A percentile compares a stretch with the other conserved stretches of the same genome.
Evolutionary conservation across 768 basidiomycete genomes (phyloP).

Genomic region (Nevesoporus exiguus): DNA sequence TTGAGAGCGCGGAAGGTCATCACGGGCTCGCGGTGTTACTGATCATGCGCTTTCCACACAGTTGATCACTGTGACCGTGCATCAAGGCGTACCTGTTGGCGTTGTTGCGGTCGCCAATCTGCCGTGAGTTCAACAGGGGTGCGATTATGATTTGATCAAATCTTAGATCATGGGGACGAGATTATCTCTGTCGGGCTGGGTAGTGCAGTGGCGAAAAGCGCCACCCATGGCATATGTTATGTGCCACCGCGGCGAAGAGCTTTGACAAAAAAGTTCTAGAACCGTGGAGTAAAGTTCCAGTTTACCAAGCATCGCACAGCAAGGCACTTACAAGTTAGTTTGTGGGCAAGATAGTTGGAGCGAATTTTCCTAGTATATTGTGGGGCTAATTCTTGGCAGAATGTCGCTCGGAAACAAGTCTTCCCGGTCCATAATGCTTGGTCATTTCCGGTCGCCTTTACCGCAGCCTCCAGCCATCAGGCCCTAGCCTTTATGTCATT

Average conservation of each 20-base stretch:
- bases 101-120: background rate
- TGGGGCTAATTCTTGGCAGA: background rate
- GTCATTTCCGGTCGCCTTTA: background rate
- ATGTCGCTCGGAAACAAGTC: background rate
- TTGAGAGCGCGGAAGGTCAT: background rate
- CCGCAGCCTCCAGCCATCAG: too few relatives aligned
- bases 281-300: background rate
- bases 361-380: background rate
- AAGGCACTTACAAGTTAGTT: background rate
- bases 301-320: background rate
- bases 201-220: background rate
- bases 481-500: too few relatives aligned
- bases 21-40: background rate
- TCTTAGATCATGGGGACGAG: constrained; percentile 2
- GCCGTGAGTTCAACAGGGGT: background rate
- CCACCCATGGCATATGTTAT: too few relatives aligned
- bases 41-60: constrained; percentile 1
- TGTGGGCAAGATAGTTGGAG: background rate
- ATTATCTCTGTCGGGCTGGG: background rate
- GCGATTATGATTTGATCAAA: background rate
- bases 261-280: background rate
- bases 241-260: background rate
- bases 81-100: background rate
- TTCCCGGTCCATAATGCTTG: background rate
- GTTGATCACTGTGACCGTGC: background rate